These are phyloP conservation scores for Thelephora aurantiotincta DNA, from an alignment of 768 basidiomycete species.

Conservation along the genomic window DNA sequence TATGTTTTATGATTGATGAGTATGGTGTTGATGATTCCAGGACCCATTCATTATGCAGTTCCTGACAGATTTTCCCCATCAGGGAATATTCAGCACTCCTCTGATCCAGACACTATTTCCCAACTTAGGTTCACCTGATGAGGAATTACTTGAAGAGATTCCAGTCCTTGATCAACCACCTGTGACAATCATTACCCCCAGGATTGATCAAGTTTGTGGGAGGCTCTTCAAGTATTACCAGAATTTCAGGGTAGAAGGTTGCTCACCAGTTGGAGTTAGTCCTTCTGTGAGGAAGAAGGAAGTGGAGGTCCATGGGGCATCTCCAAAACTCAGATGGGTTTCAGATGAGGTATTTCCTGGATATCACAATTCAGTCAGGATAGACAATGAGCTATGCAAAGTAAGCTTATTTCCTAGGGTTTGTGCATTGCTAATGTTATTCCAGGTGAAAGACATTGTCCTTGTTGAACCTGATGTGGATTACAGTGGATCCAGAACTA, in stretches of 20 bases:
- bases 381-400: slow-evolving; percentile 45
- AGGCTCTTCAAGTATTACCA: slow-evolving; percentile 20
- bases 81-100: not conserved
- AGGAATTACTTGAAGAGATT: not conserved
- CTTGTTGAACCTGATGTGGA: slow-evolving; percentile 49
- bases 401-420: slow-evolving; percentile 19
- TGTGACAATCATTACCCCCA: not conserved
- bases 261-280: slow-evolving; percentile 18
- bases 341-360: slow-evolving; percentile 10
- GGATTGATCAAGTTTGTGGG: not conserved
- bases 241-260: slow-evolving; percentile 17
- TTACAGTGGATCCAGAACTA: slow-evolving; percentile 24
- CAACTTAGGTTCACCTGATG: too few species aligned
- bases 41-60: not conserved
- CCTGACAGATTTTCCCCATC: not conserved
- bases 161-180: not conserved
- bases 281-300: slow-evolving; percentile 23
- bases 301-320: slow-evolving; percentile 13
- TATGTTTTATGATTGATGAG: not conserved
- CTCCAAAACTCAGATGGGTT: slow-evolving; percentile 21
- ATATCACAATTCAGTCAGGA: slow-evolving; percentile 29
- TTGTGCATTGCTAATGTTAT: not conserved
- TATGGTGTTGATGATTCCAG: not conserved
- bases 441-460: slow-evolving; percentile 46
- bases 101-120: not conserved